phyloP scores from a whole-genome alignment of 2,329 filamentous ascomycete species.

The Beauveria asiatica region DNA sequence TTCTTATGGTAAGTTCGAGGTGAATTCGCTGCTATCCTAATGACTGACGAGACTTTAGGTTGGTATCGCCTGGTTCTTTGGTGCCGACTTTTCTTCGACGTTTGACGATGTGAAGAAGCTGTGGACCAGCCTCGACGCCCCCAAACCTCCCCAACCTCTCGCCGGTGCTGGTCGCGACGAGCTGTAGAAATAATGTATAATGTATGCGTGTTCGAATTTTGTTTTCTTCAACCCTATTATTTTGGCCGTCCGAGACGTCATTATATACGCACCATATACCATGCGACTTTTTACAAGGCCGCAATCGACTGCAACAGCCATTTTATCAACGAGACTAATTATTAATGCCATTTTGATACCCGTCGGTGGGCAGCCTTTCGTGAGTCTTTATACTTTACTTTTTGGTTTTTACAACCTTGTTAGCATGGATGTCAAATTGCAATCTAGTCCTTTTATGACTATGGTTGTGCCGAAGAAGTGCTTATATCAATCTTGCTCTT shows the following conservation, averaged over 20 bases:
- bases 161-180: conserved; percentile 24
- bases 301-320: neutral
- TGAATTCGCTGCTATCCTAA: conserved; percentile 12
- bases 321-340: conserved; percentile 3
- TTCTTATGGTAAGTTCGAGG: conserved; percentile 61
- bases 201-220: neutral
- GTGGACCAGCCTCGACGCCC: conserved; percentile 13
- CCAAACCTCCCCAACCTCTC: conserved; percentile 16
- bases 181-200: conserved; percentile 20
- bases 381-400: neutral
- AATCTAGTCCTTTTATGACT: conserved; percentile 78
- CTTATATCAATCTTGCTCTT: conserved; percentile 56
- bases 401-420: neutral
- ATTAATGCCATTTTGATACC: conserved; percentile 10
- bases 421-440: conserved; percentile 99
- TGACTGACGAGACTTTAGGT: conserved; percentile 43
- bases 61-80: conserved; percentile 66
- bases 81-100: conserved; percentile 65
- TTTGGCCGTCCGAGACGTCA: neutral
- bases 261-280: neutral
- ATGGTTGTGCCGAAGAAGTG: conserved; percentile 99
- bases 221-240: conserved; percentile 3
- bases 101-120: conserved; percentile 19
- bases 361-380: neutral
- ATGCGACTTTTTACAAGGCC: neutral